Evolutionary conservation across 257 asterid genomes (phyloP).

Genomic region (Henckelia pumila): DNA sequence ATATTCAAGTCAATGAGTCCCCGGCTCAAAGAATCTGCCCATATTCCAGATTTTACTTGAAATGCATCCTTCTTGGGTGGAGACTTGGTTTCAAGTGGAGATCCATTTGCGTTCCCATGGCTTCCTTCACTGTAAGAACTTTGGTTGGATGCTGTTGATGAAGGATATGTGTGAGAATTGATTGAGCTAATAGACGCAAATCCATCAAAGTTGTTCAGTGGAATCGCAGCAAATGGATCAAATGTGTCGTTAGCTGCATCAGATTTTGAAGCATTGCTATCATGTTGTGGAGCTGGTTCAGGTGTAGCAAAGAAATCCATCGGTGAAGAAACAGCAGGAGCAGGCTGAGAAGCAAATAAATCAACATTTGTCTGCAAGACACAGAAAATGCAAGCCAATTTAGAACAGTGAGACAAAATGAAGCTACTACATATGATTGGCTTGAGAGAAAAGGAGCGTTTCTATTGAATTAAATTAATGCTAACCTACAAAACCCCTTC

Average conservation of each 20-base stretch:
- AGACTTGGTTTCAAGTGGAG: conserved; percentile 35
- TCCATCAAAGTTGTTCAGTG: conserved; percentile 62
- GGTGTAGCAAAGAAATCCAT: conserved; percentile 70
- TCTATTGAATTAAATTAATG: neutral
- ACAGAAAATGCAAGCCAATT: conserved; percentile 18
- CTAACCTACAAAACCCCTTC: neutral
- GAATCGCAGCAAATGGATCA: conserved; percentile 84
- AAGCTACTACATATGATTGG: neutral
- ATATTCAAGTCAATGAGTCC: conserved; percentile 87
- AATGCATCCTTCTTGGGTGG: conserved; percentile 54
- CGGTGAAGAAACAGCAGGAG: conserved; percentile 48
- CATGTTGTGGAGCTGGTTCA: conserved; percentile 47
- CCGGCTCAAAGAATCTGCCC: conserved; percentile 98
- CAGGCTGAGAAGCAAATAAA: conserved; percentile 68
- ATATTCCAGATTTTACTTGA: conserved; percentile 92
- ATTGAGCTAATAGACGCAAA: conserved; percentile 73
- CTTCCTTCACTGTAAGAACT: conserved; percentile 36
- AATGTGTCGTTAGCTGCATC: conserved; percentile 36
- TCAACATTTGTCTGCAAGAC: conserved; percentile 55
- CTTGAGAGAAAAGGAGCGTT: neutral
- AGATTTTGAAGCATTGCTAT: conserved; percentile 36
- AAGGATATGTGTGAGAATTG: conserved; percentile 44
- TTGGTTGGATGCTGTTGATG: conserved; percentile 30
- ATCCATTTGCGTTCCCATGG: conserved; percentile 35
- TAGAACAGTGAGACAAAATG: neutral